These are phyloP conservation scores for Lophiotrema nucula DNA, from an alignment of 495 filamentous ascomycete species.

Conservation along the genomic window DNA sequence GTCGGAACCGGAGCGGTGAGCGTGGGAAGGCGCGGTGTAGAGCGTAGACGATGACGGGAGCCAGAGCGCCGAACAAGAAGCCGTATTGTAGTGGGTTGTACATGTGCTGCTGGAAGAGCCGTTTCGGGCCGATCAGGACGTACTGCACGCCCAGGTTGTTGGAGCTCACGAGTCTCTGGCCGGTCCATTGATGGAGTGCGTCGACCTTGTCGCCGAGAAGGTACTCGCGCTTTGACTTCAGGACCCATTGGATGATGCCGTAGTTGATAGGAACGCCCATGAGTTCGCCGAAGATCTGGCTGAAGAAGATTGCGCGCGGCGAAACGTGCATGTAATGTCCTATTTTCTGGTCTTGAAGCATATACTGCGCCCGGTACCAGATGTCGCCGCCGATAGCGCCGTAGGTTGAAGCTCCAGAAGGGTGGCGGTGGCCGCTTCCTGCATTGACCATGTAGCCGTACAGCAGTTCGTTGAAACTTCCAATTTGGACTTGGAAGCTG, in stretches of 20 bases:
- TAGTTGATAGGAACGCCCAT: constrained; percentile 53
- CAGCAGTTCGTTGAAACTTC: constrained; percentile 54
- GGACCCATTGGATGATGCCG: constrained; percentile 48
- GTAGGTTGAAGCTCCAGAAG: constrained; percentile 54
- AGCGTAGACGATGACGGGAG: constrained; percentile 49
- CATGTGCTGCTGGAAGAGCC: constrained; percentile 51
- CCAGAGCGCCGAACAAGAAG: constrained; percentile 54
- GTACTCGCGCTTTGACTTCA: constrained; percentile 53
- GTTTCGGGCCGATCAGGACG: constrained; percentile 54
- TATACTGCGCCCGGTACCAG: constrained; percentile 52
- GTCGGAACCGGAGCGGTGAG: constrained; percentile 47
- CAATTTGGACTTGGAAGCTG: constrained; percentile 54
- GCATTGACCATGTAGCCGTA: constrained; percentile 58
- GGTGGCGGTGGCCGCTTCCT: constrained; percentile 47
- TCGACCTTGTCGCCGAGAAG: constrained; percentile 51
- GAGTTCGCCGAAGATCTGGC: constrained; percentile 54
- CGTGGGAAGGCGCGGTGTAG: constrained; percentile 52
- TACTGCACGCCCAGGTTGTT: constrained; percentile 57
- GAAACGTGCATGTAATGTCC: constrained; percentile 59
- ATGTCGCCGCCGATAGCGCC: constrained; percentile 50
- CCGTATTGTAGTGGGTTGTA: constrained; percentile 54
- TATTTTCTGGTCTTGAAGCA: constrained; percentile 54
- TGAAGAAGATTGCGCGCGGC: constrained; percentile 45
- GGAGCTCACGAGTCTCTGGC: constrained; percentile 47
- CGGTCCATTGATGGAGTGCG: constrained; percentile 58